Percentiles rank a stretch among this genome's conserved stretches.
These are phyloP conservation scores for Tulasnella sp. DNA, from an alignment of 768 basidiomycete genomes.

Conservation along the genomic window DNA sequence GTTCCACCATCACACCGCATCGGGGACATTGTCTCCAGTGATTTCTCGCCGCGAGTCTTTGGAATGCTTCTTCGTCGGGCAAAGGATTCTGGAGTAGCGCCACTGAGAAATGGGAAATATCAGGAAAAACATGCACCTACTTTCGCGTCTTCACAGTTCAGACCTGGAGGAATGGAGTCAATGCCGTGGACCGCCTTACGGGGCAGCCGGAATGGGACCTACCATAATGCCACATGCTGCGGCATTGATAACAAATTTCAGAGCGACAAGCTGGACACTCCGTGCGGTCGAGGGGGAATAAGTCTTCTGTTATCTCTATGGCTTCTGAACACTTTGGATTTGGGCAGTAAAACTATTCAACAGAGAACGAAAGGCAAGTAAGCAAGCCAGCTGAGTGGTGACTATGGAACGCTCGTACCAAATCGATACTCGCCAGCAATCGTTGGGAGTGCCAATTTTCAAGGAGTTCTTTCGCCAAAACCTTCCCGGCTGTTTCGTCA, in stretches of 20 bases:
- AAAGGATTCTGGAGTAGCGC: neutral
- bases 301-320: neutral
- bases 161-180: neutral
- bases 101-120: neutral
- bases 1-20: slow-evolving; percentile 13
- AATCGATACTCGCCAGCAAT: neutral
- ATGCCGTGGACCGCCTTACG: too few species aligned
- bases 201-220: neutral
- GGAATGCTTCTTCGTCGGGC: neutral
- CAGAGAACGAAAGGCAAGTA: neutral
- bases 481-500: slow-evolving; percentile 2
- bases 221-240: slow-evolving; percentile 19
- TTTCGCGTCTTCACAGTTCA: slow-evolving; percentile 9
- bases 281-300: neutral
- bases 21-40: slow-evolving; percentile 18
- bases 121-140: neutral
- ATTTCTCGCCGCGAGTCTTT: neutral
- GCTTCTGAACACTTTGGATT: slow-evolving; percentile 18
- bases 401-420: slow-evolving; percentile 1
- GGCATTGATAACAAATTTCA: slow-evolving; percentile 13
- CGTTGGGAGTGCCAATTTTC: slow-evolving; percentile 1
- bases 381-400: neutral
- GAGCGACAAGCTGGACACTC: slow-evolving; percentile 20
- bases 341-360: slow-evolving; percentile 17
- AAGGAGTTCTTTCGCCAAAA: neutral